Base-by-base conservation (phyloP, 2,329 filamentous ascomycete genomes). In the Leptodontidium sp. region DNA sequence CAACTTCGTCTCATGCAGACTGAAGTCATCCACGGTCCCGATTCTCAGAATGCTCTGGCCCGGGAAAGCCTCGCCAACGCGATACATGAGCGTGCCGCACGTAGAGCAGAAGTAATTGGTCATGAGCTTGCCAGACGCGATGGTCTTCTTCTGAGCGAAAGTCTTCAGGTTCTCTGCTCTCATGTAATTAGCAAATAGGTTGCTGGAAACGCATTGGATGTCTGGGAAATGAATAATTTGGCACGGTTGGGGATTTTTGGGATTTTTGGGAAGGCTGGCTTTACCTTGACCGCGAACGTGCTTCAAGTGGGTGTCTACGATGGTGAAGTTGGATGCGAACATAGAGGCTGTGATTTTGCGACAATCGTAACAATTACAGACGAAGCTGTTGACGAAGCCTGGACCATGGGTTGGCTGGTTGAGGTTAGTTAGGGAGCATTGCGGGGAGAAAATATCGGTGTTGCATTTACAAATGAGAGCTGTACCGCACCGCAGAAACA, bases 21-120 rank as follows among this genome's bases (percentile, higher is more conserved):
- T 77, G 63, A 88, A 88, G 78, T 91, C 88, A 75, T 91, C 88
- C 1, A 91, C 83, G 0, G 86, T 89, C 0, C 89, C 89, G 61
- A 88, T 83, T 0, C 88, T 79, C 68, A 87, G 64, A 58, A 90
- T 84, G 47, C 77, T 84, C 53, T 69, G 67, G 0, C 81, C 85
- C 0, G 86, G 85, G 64, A 81, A 84, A 0, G 74, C 79, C 0
- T 78, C 73, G 4, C 83, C 79, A 9, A 82, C 77, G 0, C 88
- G 82, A 72, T 89, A 90, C 86, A 91, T 85, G 4, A 90, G 81
- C 0, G 84, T 84, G 0, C 89, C 88, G 74, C 89, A 91, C 0
- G 80, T 84, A 0, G 75, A 78, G 72, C 89, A 91, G 77, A 91
- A 91, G 74, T 83, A 80, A 73, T 90, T 90, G 8, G 84, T 85